Percentiles rank a stretch among this genome's conserved stretches.
Conservation (phyloP, 1,284 basidiomycete species). For the Ceratobasidium sp. region DNA sequence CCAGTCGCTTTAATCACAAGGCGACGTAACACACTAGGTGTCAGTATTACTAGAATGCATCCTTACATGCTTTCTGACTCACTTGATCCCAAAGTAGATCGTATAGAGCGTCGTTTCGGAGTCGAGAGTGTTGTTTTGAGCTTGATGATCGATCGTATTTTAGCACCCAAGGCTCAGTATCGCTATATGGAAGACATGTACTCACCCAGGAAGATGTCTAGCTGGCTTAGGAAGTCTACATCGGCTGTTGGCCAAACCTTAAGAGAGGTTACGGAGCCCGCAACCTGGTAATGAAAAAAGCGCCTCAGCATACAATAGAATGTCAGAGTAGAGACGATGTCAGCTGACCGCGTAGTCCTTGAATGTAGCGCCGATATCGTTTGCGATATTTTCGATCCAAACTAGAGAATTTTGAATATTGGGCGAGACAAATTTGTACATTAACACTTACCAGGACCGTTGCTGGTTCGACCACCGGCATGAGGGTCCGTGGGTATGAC, state of each 20-base stretch:
- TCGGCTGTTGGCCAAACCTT: slow-evolving; percentile 56
- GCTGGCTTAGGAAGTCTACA: slow-evolving; percentile 57
- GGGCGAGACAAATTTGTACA: neutral
- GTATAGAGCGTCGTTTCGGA: slow-evolving; percentile 59
- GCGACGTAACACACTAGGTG: neutral
- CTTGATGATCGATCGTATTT: slow-evolving; percentile 52
- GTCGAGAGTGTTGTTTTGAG: slow-evolving; percentile 56
- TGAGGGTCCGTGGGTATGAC: slow-evolving; percentile 54
- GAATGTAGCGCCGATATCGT: slow-evolving; percentile 56
- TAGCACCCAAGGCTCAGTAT: slow-evolving; percentile 50
- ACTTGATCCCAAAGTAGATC: slow-evolving; percentile 57
- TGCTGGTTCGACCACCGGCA: slow-evolving; percentile 58
- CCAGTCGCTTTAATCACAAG: slow-evolving; percentile 51
- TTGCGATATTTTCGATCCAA: slow-evolving; percentile 60
- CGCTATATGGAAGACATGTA: neutral
- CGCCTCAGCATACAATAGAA: no score
- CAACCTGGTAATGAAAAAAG: slow-evolving; percentile 51
- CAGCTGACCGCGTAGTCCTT: slow-evolving; percentile 63
- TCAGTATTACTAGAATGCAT: no score
- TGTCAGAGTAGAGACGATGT: neutral
- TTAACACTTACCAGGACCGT: slow-evolving; percentile 53
- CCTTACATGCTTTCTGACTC: slow-evolving; percentile 33
- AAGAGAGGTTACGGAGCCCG: slow-evolving; percentile 57
- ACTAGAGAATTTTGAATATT: slow-evolving; percentile 44
- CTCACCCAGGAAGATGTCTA: slow-evolving; percentile 49